Base-by-base conservation (phyloP, 441 rosid genomes). In the Capsella rubella region DNA sequence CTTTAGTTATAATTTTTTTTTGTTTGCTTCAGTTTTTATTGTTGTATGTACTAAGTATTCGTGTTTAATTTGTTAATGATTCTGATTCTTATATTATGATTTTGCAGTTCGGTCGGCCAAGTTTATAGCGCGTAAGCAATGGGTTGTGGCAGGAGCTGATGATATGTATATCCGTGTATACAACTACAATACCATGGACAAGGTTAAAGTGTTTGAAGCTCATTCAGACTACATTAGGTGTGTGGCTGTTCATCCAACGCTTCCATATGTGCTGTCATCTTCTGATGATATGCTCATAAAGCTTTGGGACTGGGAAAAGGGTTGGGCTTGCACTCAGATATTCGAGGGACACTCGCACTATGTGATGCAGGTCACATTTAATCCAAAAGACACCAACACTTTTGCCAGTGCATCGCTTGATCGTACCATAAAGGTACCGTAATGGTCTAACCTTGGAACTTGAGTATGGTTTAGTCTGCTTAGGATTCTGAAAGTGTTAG, bases 221-320 rank as follows among this genome's bases (percentile, higher is more conserved):
- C 97, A 94, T 80, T 73, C 85, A 1, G 98, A 94, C 80, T 94
- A 76, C 88, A 91, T 94, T 67, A 86, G 98, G 74, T 82, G 89
- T 43, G 85, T 94, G 46, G 82, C 86, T 50, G 90, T 89, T 73
- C 97, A 91, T 81, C 97, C 93, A 43, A 84, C 90, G 8, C 92
- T 87, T 72, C 92, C 98, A 2, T 87, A 77, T 70, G 87, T 91
- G 81, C 79, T 94, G 69, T 91, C 98, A 63, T 87, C 95, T 37
- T 90, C 97, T 21, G 96, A 91, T 83, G 97, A 94, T 81, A 91
- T 67, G 92, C 90, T 87, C 58, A 90, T 94, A 73, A 94, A 92
- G 83, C 87, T 90, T 69, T 94, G 97, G 99, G 94, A 94, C 64
- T 94, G 99, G 99, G 99, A 94, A 72, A 89, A 90, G 82, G 92